Percentiles rank a stretch among this genome's conserved stretches.
phyloP scores from a whole-genome alignment of 2,329 filamentous ascomycete genomes.

The Aureobasidium musti region DNA sequence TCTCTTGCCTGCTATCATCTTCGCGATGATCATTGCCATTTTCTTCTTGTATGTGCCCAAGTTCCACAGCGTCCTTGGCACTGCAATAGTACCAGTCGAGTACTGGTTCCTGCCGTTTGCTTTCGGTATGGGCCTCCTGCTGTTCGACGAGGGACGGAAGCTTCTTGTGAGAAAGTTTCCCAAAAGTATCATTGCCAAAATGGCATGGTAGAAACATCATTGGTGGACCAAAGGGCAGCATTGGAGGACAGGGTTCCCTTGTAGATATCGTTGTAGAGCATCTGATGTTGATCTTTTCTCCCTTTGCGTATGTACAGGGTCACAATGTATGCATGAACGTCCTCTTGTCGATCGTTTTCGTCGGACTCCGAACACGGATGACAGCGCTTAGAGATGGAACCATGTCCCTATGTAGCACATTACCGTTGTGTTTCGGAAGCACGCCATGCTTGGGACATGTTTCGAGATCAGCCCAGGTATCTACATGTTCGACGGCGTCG shows the following conservation, averaged over 20 bases:
- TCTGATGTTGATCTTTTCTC: neutral
- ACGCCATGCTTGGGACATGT: neutral
- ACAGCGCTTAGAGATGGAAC: neutral
- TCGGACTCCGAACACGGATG: neutral
- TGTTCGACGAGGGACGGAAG: conserved; percentile 69
- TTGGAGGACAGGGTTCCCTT: neutral
- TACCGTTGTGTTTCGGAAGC: conserved; percentile 20
- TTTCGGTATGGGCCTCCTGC: conserved; percentile 66
- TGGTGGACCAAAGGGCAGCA: neutral
- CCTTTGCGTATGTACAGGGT: neutral
- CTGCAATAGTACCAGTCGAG: conserved; percentile 65
- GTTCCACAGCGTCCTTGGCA: conserved; percentile 63
- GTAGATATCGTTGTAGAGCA: neutral
- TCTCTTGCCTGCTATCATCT: conserved; percentile 69
- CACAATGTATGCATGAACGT: neutral
- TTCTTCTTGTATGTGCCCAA: conserved; percentile 66
- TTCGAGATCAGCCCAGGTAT: conserved; percentile 19
- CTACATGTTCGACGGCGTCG: neutral
- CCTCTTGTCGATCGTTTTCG: neutral
- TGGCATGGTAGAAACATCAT: conserved; percentile 61
- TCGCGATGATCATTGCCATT: conserved; percentile 68
- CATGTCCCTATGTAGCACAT: neutral
- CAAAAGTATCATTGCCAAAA: conserved; percentile 56
- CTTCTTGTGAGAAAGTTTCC: conserved; percentile 63
- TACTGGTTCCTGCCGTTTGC: conserved; percentile 76